A percentile compares a stretch with the other conserved stretches of the same genome.
phyloP scores from a whole-genome alignment of 805 yeast genomes.

The Candida patagonica region DNA sequence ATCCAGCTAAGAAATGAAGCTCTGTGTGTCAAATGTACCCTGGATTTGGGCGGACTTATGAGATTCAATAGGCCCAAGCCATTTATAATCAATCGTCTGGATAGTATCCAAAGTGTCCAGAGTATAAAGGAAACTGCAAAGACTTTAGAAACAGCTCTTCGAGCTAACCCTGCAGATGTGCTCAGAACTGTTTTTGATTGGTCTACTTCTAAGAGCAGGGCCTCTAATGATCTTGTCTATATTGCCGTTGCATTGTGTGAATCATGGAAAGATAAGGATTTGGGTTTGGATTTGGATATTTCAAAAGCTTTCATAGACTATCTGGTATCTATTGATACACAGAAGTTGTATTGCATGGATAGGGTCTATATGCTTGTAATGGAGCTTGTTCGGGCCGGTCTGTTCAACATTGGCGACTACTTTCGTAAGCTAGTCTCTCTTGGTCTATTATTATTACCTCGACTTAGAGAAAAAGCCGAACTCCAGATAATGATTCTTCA shows the following conservation, averaged over 20 bases:
- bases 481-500: slow-evolving; percentile 43
- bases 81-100: slow-evolving; percentile 23
- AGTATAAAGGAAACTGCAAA: slow-evolving; percentile 15
- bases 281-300: slow-evolving; percentile 16
- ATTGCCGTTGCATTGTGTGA: slow-evolving; percentile 16
- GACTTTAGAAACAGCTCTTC: slow-evolving; percentile 5
- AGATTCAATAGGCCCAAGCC: slow-evolving; percentile 11
- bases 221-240: slow-evolving; percentile 16
- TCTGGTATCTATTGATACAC: slow-evolving; percentile 13
- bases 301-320: slow-evolving; percentile 20
- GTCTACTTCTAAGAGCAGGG: slow-evolving; percentile 19
- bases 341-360: slow-evolving; percentile 11
- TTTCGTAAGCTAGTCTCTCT: slow-evolving; percentile 75
- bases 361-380: slow-evolving; percentile 36
- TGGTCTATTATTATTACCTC: slow-evolving; percentile 61
- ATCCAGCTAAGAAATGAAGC: slow-evolving; percentile 19
- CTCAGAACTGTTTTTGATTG: slow-evolving; percentile 21
- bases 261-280: slow-evolving; percentile 12
- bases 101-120: slow-evolving; percentile 22
- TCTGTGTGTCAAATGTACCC: slow-evolving; percentile 17
- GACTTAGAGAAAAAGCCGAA: slow-evolving; percentile 29
- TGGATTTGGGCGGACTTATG: slow-evolving; percentile 15
- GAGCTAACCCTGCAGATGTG: slow-evolving; percentile 11
- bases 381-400: slow-evolving; percentile 39
- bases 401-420: slow-evolving; percentile 56